These are phyloP conservation scores for Aspergillus quadrilineatus DNA, from an alignment of 2,329 filamentous ascomycete genomes.

Conservation along the genomic window DNA sequence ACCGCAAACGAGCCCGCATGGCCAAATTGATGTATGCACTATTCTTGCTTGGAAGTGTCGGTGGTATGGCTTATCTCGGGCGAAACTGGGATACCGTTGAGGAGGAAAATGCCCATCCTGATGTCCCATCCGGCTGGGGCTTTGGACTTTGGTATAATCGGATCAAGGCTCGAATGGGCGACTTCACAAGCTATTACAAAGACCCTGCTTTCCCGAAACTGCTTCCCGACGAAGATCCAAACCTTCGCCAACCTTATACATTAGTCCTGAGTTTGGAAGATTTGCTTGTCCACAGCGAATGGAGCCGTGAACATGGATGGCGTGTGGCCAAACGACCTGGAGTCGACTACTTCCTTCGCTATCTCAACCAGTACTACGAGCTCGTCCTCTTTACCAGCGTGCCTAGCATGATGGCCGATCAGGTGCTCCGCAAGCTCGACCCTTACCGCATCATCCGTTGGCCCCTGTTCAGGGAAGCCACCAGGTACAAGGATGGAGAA, in stretches of 20 bases:
- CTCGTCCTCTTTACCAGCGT: constrained; percentile 92
- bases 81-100: constrained; percentile 79
- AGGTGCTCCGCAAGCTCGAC: constrained; percentile 87
- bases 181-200: constrained; percentile 87
- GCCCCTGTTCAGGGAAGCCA: constrained; percentile 94
- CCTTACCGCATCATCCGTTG: constrained; percentile 94
- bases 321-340: constrained; percentile 91
- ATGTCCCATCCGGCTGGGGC: constrained; percentile 78
- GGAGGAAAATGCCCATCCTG: constrained; percentile 67
- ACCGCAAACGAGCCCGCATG: constrained; percentile 73
- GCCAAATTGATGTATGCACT: constrained; percentile 71
- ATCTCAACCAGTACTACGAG: constrained; percentile 97
- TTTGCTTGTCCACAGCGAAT: constrained; percentile 90
- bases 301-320: constrained; percentile 93
- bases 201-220: constrained; percentile 94
- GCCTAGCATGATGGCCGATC: constrained; percentile 79
- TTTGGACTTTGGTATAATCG: constrained; percentile 76
- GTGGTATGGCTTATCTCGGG: constrained; percentile 71
- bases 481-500: constrained; percentile 91
- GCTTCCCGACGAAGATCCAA: constrained; percentile 70
- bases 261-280: constrained; percentile 91
- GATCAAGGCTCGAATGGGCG: constrained; percentile 69
- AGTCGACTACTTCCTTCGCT: constrained; percentile 94
- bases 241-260: constrained; percentile 83
- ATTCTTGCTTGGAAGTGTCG: constrained; percentile 57